Conservation (phyloP, 345 rosid species). For the Theobroma cacao region DNA sequence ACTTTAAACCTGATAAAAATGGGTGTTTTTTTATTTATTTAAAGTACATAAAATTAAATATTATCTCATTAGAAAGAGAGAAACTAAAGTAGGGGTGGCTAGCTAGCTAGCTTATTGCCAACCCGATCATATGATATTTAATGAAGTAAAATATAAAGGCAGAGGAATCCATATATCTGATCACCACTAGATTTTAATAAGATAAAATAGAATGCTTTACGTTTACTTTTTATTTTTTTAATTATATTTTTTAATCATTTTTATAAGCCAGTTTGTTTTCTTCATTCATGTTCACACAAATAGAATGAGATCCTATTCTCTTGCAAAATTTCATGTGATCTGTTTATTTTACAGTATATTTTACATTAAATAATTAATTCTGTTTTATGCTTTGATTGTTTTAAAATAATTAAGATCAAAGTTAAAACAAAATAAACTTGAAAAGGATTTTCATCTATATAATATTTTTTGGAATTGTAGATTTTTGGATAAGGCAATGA, state of each 20-base stretch:
- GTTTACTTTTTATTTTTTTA: background rate
- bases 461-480: constrained; percentile 31
- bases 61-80: background rate
- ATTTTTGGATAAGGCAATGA: constrained; percentile 76
- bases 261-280: background rate
- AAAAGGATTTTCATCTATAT: background rate
- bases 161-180: background rate
- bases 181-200: background rate
- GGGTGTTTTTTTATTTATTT: background rate
- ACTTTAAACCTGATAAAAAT: too few relatives aligned
- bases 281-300: background rate
- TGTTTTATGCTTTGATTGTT: too few relatives aligned
- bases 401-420: too few relatives aligned
- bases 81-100: background rate
- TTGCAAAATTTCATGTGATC: background rate
- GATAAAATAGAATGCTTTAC: background rate
- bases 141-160: background rate
- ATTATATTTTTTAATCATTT: background rate
- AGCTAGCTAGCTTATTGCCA: background rate
- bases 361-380: background rate
- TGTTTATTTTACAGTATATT: background rate
- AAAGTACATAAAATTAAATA: background rate
- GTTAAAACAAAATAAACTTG: too few relatives aligned
- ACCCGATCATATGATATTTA: background rate
- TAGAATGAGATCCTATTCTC: constrained; percentile 7